Base-by-base conservation (phyloP, 164 flowering plant species). In the Piper betle region DNA sequence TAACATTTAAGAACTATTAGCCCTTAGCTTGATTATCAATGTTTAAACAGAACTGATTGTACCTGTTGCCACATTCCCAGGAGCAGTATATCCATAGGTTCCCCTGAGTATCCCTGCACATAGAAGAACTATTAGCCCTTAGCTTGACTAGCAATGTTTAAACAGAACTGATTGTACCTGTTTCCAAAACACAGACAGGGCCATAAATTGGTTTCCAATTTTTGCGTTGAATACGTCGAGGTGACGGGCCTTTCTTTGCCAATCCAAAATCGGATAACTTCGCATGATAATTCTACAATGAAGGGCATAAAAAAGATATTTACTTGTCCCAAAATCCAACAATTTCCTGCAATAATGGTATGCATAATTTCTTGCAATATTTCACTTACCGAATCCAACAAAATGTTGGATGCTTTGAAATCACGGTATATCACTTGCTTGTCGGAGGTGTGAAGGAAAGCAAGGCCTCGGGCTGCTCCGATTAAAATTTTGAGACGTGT, bases 41-140 rank as follows among this genome's bases (percentile, higher is more conserved):
- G 3, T 0, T 10, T 12, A 3, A 15, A 46, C 12, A 46, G 7
- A 5, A 46, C 3, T 46, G 50, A 46, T 10, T 42, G 50, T 81
- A 91, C 97, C 97, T 69, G 97, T 88, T 13, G 94, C 85, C 6
- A 91, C 83, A 53, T 91, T 86, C 61, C 88, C 96, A 0, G 97
- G 97, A 63, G 97, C 96, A 40, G 92, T 96, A 72, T 91, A 91
- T 4, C 97, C 96, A 67, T 78, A 64, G 37, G 97, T 88, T 39
- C 97, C 97, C 77, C 86, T 82, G 39, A 91, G 82, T 53, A n/a
- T n/a, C n/a, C n/a, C n/a, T n/a, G n/a, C n/a, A n/a, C n/a, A n/a
- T n/a, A n/a, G n/a, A n/a, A n/a, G n/a, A n/a, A n/a, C n/a, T n/a
- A n/a, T n/a, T n/a, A n/a, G n/a, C n/a, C n/a, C n/a, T n/a, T n/a